Evolutionary conservation across 1,284 basidiomycete genomes (phyloP), one percentile per base, ranked within the genome.

Genomic region (Puccinia horiana): DNA sequence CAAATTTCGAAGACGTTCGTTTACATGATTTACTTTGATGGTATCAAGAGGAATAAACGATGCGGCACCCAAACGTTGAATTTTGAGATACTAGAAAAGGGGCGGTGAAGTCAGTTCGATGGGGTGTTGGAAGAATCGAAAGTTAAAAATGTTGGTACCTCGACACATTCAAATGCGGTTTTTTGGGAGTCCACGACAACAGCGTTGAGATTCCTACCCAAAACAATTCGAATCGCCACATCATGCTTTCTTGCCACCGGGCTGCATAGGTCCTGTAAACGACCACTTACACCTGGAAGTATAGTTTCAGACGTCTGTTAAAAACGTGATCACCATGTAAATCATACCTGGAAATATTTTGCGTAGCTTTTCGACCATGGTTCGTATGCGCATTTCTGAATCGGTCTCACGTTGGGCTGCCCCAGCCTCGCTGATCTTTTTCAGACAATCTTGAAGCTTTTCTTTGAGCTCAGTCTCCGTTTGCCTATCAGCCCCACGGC

Each of bases 41-140:
- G 94, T 96, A 87, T 99, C 96, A 16, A 99, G 92, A 0, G 97
- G 97, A 74, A 99, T 92, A 88, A 99, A 99, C 0, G 96, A 99
- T 9, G 95, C 95, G 87, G 95, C 94, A 0, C 96, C 96, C 0
- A 93, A 92, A 47, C 96, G 93, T 87, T 98, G 95, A 85, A 93
- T 95, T 83, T 95, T 93, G 90, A 99, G 91, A 87, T 98, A 99
- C 92, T 96, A 85, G 20, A 67, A 78, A 54, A 32, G 49, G n/a
- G n/a, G 29, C 32, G 16, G n/a, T 1, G n/a, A 35, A 80, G 16
- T 73, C n/a, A 54, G 78, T 32, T 56, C 63, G 32, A 40, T 42
- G 23, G 42, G 26, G 11, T 26, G 40, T 42, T 65, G n/a, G 35
- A 14, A 67, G 49, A 61, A 14, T 65, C 49, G 20, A 42, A 67